These are phyloP conservation scores for Piromyces finnis DNA, from an alignment of 192 early-diverging fungal genomes.

Conservation along the genomic window DNA sequence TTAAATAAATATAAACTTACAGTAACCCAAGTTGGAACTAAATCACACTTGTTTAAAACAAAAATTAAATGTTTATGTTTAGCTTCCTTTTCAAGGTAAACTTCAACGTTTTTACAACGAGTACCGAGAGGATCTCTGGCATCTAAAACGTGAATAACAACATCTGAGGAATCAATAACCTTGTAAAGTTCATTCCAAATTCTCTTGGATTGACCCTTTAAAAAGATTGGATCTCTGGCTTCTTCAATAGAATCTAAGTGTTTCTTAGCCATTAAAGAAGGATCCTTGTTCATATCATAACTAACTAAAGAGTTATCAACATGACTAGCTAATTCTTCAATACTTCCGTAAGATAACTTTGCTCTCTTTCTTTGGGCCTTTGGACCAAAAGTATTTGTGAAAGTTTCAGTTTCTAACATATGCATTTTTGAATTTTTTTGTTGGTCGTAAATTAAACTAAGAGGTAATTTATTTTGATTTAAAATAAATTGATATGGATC, in stretches of 20 bases:
- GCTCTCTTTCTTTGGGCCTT: slow-evolving; percentile 90
- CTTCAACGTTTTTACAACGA: slow-evolving; percentile 80
- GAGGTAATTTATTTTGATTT: slow-evolving; percentile 85
- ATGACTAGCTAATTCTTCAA: slow-evolving; percentile 61
- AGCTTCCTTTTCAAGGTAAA: slow-evolving; percentile 78
- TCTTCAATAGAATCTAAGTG: slow-evolving; percentile 50
- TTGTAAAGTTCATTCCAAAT: slow-evolving; percentile 99
- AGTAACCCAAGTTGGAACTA: slow-evolving; percentile 97
- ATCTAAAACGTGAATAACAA: slow-evolving; percentile 90
- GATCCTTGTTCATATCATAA: slow-evolving; percentile 40
- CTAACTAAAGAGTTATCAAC: slow-evolving; percentile 45
- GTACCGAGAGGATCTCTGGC: slow-evolving; percentile 96
- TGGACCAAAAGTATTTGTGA: slow-evolving; percentile 80
- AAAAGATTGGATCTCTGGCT: slow-evolving; percentile 72
- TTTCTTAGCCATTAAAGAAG: slow-evolving; percentile 53
- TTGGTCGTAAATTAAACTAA: slow-evolving; percentile 67
- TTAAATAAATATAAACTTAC: slow-evolving; percentile 20
- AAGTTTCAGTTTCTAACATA: slow-evolving; percentile 87
- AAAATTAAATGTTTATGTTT: slow-evolving; percentile 92
- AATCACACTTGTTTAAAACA: slow-evolving; percentile 95
- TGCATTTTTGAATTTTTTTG: slow-evolving; percentile 47
- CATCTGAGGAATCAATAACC: slow-evolving; percentile 85
- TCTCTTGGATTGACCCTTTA: slow-evolving; percentile 85
- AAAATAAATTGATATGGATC: slow-evolving; percentile 93
- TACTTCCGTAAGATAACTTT: slow-evolving; percentile 50